Base-by-base conservation (phyloP, 257 asterid genomes). In the Ballota nigra region DNA sequence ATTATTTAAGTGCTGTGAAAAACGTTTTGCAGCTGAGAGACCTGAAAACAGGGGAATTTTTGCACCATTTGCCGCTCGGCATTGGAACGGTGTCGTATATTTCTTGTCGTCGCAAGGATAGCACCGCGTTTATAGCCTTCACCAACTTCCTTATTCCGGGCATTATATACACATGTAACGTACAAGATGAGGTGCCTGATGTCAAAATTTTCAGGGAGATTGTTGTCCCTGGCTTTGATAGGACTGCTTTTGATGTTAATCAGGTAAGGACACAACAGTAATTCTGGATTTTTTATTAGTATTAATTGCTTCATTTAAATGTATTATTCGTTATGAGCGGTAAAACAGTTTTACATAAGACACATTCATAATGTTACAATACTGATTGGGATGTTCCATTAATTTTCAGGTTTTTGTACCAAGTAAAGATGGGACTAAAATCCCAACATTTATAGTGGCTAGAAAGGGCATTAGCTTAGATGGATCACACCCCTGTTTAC, bases 61-160 rank as follows among this genome's bases (percentile, higher is more conserved):
- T 92, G 64, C 90, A 83, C 72, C 79, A 71, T 66, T 76, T 95
- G 70, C 88, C 96, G 5, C 81, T 95, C 40, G 98, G 87, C 57
- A 95, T 95, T 63, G 99, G 99, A 18, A 55, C 96, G 4, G 92
- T 95, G 1, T 81, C 80, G 60, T 81, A 73, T 0, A 72, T 92
- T 70, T 89, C 96, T 33, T 81, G 86, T 45, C 81, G 92, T 19
- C 89, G 97, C n/a, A 84, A 87, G 58, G 96, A 87, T 82, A 72
- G 74, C 56, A 61, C 45, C 0, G 29, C 85, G 26, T 95, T 95
- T 65, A 59, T 92, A 68, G 90, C 85, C 31, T 92, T 92, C 76
- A 83, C 92, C 38, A 95, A 91, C 83, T 95, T 92, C 72, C 91
- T 95, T 55, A 76, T 90, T 45, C 99, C 99, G 16, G 94, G 92